phyloP scores from a whole-genome alignment of 108 stramenopile genomes.

The Cyclotella kingstonii region DNA sequence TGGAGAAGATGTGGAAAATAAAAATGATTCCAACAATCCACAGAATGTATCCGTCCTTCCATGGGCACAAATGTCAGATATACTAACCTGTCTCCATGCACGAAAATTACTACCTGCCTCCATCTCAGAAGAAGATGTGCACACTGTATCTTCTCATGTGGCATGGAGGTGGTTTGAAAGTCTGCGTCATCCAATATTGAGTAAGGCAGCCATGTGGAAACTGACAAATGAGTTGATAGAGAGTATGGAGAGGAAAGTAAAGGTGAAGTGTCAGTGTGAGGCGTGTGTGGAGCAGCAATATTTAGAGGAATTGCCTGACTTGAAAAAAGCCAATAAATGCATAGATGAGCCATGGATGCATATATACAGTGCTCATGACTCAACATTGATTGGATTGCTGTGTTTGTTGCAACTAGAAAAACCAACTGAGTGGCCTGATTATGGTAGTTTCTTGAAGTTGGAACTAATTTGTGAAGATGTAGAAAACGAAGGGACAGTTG shows the following conservation, averaged over 20 bases:
- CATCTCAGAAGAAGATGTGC: conserved; percentile 58
- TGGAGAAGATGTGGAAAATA: conserved; percentile 51
- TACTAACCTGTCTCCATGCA: conserved; percentile 64
- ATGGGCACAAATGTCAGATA: conserved; percentile 76
- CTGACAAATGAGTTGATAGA: conserved; percentile 49
- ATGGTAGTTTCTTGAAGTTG: conserved; percentile 67
- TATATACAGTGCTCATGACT: conserved; percentile 79
- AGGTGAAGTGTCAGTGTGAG: conserved; percentile 7
- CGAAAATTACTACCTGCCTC: conserved; percentile 55
- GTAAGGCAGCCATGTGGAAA: conserved; percentile 66
- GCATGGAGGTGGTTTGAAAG: conserved; percentile 84
- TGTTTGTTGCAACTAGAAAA: conserved; percentile 72
- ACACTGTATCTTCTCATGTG: conserved; percentile 55
- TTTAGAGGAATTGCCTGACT: too few relatives aligned
- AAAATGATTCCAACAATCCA: background rate
- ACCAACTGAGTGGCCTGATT: conserved; percentile 74
- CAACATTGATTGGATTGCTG: conserved; percentile 74
- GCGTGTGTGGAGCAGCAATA: conserved; percentile 3
- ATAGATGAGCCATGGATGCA: conserved; percentile 52
- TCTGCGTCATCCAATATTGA: conserved; percentile 59
- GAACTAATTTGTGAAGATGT: conserved; percentile 64
- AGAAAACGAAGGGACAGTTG: background rate
- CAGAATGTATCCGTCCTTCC: conserved; percentile 33
- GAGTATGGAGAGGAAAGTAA: conserved; percentile 35
- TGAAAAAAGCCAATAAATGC: conserved; percentile 2